These are phyloP conservation scores for Sporothrix schenckii DNA, from an alignment of 2,329 filamentous ascomycete species.

Conservation along the genomic window DNA sequence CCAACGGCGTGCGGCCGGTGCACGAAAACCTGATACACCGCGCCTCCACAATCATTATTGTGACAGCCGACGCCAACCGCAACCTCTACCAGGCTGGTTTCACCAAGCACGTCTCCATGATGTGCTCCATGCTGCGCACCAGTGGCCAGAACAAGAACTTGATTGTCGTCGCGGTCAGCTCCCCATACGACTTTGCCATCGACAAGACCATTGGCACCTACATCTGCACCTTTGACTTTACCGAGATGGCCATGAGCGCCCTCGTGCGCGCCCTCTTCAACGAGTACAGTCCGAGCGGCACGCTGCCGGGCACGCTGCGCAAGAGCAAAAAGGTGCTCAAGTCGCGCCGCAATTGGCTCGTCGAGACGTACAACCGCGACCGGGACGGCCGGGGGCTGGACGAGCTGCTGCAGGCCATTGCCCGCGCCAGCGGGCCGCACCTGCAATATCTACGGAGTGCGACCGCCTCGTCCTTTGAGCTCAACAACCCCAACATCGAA, in stretches of 20 bases:
- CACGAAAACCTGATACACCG: conserved; percentile 91
- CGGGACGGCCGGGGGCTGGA: conserved; percentile 75
- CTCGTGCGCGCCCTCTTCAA: conserved; percentile 83
- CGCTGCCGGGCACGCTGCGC: conserved; percentile 72
- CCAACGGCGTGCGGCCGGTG: conserved; percentile 86
- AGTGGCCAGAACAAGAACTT: conserved; percentile 83
- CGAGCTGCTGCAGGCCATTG: conserved; percentile 70
- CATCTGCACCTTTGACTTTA: conserved; percentile 95
- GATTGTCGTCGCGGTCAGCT: conserved; percentile 90
- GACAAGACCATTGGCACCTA: conserved; percentile 90
- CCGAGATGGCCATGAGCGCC: conserved; percentile 84
- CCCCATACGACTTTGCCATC: conserved; percentile 94
- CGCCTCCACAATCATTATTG: conserved; percentile 83
- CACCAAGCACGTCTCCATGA: conserved; percentile 94
- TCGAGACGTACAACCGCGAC: conserved; percentile 81
- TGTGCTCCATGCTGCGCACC: conserved; percentile 80
- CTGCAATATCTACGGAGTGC: conserved; percentile 71
- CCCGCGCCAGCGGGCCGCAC: conserved; percentile 66
- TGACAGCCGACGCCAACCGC: conserved; percentile 91
- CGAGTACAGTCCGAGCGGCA: conserved; percentile 64
- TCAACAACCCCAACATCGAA: conserved; percentile 67
- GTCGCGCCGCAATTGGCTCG: conserved; percentile 92
- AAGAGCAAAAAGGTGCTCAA: conserved; percentile 87
- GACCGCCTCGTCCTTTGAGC: conserved; percentile 73
- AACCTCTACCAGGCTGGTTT: conserved; percentile 94